phyloP scores from a whole-genome alignment of 2,329 filamentous ascomycete genomes.

The Beauveria sp. region DNA sequence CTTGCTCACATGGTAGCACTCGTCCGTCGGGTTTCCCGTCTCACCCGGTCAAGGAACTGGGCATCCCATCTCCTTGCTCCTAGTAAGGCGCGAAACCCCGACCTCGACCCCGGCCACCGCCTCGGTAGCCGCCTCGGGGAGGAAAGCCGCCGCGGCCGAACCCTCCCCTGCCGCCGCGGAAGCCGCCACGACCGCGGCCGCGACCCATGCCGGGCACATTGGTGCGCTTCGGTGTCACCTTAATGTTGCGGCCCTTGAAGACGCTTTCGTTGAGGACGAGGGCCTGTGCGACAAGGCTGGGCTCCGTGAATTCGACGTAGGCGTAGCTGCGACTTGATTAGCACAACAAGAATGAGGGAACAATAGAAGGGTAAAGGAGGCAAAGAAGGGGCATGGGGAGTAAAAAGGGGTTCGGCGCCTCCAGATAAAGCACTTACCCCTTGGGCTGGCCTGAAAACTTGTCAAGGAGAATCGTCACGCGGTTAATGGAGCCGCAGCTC shows the following conservation, averaged over 20 bases:
- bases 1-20: neutral
- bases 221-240: conserved; percentile 90
- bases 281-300: conserved; percentile 84
- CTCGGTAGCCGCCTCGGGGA: conserved; percentile 54
- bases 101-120: conserved; percentile 58
- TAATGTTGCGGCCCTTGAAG: conserved; percentile 90
- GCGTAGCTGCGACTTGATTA: conserved; percentile 62
- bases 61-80: conserved; percentile 26
- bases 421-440: conserved; percentile 56
- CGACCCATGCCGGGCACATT: conserved; percentile 93
- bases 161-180: conserved; percentile 43
- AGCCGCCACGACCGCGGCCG: conserved; percentile 57
- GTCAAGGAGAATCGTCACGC: conserved; percentile 93
- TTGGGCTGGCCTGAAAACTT: conserved; percentile 99
- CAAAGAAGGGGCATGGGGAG: neutral
- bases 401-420: neutral
- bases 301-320: conserved; percentile 97
- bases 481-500: conserved; percentile 93
- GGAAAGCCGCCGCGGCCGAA: conserved; percentile 47
- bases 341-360: neutral
- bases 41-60: conserved; percentile 1
- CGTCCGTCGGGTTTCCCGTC: neutral
- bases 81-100: conserved; percentile 61
- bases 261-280: conserved; percentile 94
- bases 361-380: neutral